Evolutionary conservation across 164 flowering plant species (phyloP).

Genomic region (Tetrastigma voinierianum): DNA sequence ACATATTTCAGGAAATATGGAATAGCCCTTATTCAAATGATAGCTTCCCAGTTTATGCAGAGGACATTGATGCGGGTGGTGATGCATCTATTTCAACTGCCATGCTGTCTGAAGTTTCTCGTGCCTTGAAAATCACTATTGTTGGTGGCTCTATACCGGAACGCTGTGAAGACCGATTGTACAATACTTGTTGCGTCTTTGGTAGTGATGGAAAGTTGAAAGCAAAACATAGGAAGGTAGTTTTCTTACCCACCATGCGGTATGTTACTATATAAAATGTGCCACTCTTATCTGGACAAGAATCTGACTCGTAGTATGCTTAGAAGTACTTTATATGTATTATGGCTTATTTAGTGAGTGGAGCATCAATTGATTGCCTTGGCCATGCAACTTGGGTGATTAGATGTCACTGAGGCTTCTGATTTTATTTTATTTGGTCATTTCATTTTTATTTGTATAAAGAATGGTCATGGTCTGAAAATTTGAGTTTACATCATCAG

Average conservation of each 20-base stretch:
- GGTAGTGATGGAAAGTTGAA: slow-evolving; percentile 79
- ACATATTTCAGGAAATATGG: slow-evolving; percentile 78
- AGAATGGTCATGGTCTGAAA: too few relatives aligned
- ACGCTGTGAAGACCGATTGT: slow-evolving; percentile 67
- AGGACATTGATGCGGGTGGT: slow-evolving; percentile 90
- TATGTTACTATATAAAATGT: background rate
- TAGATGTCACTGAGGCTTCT: too few relatives aligned
- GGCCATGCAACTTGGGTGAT: too few relatives aligned
- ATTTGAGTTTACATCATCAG: too few relatives aligned
- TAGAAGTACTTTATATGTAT: too few relatives aligned
- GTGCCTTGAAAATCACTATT: slow-evolving; percentile 61
- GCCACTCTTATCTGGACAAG: background rate
- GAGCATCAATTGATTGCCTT: background rate
- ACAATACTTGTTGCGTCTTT: slow-evolving; percentile 90
- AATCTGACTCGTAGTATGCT: background rate
- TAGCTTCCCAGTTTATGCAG: slow-evolving; percentile 93
- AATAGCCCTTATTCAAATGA: slow-evolving; percentile 96
- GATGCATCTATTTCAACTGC: slow-evolving; percentile 83
- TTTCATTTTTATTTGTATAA: too few relatives aligned
- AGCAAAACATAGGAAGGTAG: slow-evolving; percentile 94
- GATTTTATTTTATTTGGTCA: too few relatives aligned
- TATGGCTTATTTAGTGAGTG: background rate
- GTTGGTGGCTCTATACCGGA: slow-evolving; percentile 98
- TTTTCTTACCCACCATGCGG: background rate
- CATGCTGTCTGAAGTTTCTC: slow-evolving; percentile 85